Evolutionary conservation across 371 early-diverging fungal species (phyloP), one percentile per base, ranked within the genome.

Genomic region (Polyrhizophydium stewartii): DNA sequence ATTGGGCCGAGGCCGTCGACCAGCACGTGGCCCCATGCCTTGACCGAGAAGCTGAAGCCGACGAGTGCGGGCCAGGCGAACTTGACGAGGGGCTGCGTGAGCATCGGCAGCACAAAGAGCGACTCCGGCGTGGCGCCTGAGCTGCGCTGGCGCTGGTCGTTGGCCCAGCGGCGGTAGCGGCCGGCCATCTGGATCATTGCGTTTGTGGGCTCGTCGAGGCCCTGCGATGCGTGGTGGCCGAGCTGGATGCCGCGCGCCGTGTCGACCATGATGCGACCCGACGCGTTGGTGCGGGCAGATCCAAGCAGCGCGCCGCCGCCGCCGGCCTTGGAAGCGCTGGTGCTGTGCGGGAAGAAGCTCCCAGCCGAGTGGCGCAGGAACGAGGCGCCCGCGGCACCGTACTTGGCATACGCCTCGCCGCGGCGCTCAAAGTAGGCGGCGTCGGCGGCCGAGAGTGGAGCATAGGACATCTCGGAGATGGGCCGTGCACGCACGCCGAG

Each of bases 1-100:
- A 83, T 81, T 10, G 55, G 46, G 6, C 7, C 21, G 22, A 79
- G 38, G 10, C 67, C 60, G 22, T 60, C 67, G 22, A 80, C 72
- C 1, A 81, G 68, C 10, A 78, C 76, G 51, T 83, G 81, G n/a
- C 81, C 82, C 83, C 83, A 83, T 17, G 69, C 60, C 60, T 83
- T 83, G 37, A 72, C 57, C 3, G 73, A 37, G 64, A 83, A 83
- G 35, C 74, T 76, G 68, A 80, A 83, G 16, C 80, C 83, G 24
- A 78, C 76, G 24, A 78, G 50, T 16, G 80, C 71, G 7, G 82
- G 82, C 73, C 73, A 76, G n/a, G 63, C 46, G 38, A 65, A 37
- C 22, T 65, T 22, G 27, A 47, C 49, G 24, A 82, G 51, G 13
- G 63, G 40, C 22, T 33, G 31, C 13, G 77, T 77, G 30, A 78